These are phyloP conservation scores for Debaryomycetaceae sp. DNA, from an alignment of 1,139 yeast genomes.

Conservation along the genomic window DNA sequence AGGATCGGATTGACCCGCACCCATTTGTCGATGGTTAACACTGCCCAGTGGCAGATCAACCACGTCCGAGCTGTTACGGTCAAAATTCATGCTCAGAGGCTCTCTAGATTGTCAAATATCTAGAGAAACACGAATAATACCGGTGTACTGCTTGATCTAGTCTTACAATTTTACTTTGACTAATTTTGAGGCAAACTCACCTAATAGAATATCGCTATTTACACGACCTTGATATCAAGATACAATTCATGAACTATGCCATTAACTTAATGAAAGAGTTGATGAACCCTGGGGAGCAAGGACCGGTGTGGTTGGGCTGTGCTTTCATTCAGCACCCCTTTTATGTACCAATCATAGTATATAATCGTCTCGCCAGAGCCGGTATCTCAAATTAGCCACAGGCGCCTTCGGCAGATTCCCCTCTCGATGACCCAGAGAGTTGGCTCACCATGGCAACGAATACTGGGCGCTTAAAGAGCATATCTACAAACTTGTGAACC, in stretches of 20 bases:
- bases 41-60: slow-evolving; percentile 6
- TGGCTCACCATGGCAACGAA: too few relatives aligned
- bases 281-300: too few relatives aligned
- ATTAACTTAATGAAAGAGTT: too few relatives aligned
- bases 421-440: too few relatives aligned
- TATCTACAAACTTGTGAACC: background rate
- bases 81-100: slow-evolving; percentile 6
- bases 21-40: slow-evolving; percentile 1
- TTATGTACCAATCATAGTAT: too few relatives aligned
- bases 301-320: too few relatives aligned
- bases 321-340: too few relatives aligned
- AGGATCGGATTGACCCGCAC: slow-evolving; percentile 6
- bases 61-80: slow-evolving; percentile 2
- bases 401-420: too few relatives aligned
- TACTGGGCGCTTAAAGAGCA: background rate
- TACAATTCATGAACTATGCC: too few relatives aligned
- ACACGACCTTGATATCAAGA: background rate
- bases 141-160: background rate
- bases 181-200: background rate
- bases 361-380: too few relatives aligned
- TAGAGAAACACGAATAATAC: background rate
- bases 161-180: background rate
- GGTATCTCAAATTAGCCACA: too few relatives aligned
- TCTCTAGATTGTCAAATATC: background rate
- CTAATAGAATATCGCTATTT: background rate